A percentile compares a stretch with the other conserved stretches of the same genome.
phyloP scores from a whole-genome alignment of 2,329 filamentous ascomycete species.

The Phoma sp. region DNA sequence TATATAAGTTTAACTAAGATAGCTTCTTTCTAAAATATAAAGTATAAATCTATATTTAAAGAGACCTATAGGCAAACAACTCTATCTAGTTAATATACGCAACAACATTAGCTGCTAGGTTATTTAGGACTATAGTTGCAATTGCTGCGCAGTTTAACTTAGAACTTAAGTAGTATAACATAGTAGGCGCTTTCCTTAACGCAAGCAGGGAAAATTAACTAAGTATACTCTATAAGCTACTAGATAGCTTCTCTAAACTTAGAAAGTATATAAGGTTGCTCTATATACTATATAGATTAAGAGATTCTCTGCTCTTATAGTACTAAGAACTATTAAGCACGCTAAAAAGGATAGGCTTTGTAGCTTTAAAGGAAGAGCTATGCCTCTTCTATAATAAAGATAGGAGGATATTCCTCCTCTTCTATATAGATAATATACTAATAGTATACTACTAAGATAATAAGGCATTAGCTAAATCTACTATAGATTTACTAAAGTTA shows the following conservation, averaged over 20 bases:
- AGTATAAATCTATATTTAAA: background rate
- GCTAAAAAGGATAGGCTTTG: background rate
- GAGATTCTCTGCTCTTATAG: background rate
- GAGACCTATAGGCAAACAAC: background rate
- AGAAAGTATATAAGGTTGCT: too few species aligned
- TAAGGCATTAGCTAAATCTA: too few species aligned
- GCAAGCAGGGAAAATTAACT: too few species aligned
- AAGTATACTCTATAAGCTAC: too few species aligned
- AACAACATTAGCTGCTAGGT: background rate
- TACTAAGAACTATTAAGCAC: background rate
- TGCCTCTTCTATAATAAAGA: background rate
- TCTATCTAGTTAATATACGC: background rate
- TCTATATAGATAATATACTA: conserved; percentile 1
- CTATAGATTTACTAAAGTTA: background rate
- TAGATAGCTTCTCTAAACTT: too few species aligned
- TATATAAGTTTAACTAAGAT: background rate
- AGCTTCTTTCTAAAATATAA: background rate
- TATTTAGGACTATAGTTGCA: background rate
- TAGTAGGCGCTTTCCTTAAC: too few species aligned
- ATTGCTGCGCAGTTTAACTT: background rate
- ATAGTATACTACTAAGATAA: background rate
- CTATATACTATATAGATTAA: background rate
- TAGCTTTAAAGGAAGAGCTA: background rate
- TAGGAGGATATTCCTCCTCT: background rate
- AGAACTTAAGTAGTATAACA: too few species aligned